A percentile compares a stretch with the other conserved stretches of the same genome.
phyloP scores from a whole-genome alignment of 1,284 basidiomycete species.

The Coniferiporia weirii region DNA sequence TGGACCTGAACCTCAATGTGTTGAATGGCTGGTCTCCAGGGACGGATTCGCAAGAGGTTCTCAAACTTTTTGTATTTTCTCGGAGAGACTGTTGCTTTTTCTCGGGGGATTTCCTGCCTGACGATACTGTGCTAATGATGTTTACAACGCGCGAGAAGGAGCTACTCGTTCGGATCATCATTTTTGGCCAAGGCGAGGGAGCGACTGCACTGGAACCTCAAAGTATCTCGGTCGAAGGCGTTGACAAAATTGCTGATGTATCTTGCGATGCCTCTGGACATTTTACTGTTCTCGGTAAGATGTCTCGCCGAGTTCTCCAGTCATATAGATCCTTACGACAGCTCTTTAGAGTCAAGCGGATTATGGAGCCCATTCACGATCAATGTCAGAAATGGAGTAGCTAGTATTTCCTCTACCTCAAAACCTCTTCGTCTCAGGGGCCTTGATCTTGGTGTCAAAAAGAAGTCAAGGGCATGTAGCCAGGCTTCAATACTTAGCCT shows the following conservation, averaged over 20 bases:
- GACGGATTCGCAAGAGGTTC: slow-evolving; percentile 26
- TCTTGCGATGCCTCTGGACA: slow-evolving; percentile 47
- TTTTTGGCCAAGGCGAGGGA: slow-evolving; percentile 5
- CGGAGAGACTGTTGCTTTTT: slow-evolving; percentile 41
- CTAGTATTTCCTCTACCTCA: slow-evolving; percentile 12
- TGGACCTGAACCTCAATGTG: slow-evolving; percentile 33
- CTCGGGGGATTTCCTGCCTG: slow-evolving; percentile 27
- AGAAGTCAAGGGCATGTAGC: slow-evolving; percentile 13
- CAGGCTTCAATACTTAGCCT: slow-evolving; percentile 47
- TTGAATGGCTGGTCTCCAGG: slow-evolving; percentile 31
- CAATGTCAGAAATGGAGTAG: background rate
- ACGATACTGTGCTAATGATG: slow-evolving; percentile 31
- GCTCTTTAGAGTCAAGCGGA: slow-evolving; percentile 5
- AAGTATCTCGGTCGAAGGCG: slow-evolving; percentile 17
- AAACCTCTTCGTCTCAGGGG: slow-evolving; percentile 20
- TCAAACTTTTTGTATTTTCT: slow-evolving; percentile 44
- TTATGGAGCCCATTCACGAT: slow-evolving; percentile 11
- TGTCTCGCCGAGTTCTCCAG: background rate
- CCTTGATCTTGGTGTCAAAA: slow-evolving; percentile 26
- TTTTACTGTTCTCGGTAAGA: slow-evolving; percentile 46
- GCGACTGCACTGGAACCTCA: slow-evolving; percentile 17
- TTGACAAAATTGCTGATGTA: slow-evolving; percentile 27
- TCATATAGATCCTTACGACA: background rate
- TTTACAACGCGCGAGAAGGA: slow-evolving; percentile 19
- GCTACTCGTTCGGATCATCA: slow-evolving; percentile 12